A percentile compares a stretch with the other conserved stretches of the same genome.
These are phyloP conservation scores for Cutaneotrichosporon arboriforme DNA, from an alignment of 1,284 basidiomycete species.

Conservation along the genomic window DNA sequence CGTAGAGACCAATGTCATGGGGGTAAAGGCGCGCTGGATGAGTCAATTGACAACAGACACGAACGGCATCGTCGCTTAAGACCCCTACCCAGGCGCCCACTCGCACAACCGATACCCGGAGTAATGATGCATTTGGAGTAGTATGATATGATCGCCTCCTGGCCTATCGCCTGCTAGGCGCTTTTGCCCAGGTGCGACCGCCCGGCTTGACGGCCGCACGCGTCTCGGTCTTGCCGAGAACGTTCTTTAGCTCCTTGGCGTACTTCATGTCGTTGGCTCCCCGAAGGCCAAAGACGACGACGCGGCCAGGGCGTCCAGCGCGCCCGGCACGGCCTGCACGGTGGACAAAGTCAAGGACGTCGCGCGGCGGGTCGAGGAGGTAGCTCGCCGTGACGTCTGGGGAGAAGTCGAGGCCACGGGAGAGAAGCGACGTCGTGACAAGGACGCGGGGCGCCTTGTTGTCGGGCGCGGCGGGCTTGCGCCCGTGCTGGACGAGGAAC, in stretches of 20 bases:
- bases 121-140: too few species aligned
- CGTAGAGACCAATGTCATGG: slow-evolving; percentile 34
- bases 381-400: slow-evolving; percentile 70
- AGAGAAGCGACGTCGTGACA: slow-evolving; percentile 81
- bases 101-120: too few species aligned
- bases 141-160: too few species aligned
- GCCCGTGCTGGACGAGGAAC: slow-evolving; percentile 50
- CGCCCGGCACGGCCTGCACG: slow-evolving; percentile 65
- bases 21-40: background rate
- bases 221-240: slow-evolving; percentile 17
- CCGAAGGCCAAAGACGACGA: slow-evolving; percentile 48
- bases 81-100: too few species aligned
- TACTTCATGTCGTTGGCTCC: slow-evolving; percentile 18
- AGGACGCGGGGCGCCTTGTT: slow-evolving; percentile 55
- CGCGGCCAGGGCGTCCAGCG: slow-evolving; percentile 62
- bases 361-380: slow-evolving; percentile 74
- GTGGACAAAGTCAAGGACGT: slow-evolving; percentile 83
- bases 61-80: too few species aligned
- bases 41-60: too few species aligned
- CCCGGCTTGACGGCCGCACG: slow-evolving; percentile 14
- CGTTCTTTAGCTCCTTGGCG: slow-evolving; percentile 22
- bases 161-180: too few species aligned
- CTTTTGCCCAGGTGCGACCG: slow-evolving; percentile 8
- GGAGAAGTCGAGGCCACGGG: slow-evolving; percentile 82
- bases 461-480: background rate